phyloP scores from a whole-genome alignment of 768 basidiomycete genomes.

The Podaxis carcinomalis region DNA sequence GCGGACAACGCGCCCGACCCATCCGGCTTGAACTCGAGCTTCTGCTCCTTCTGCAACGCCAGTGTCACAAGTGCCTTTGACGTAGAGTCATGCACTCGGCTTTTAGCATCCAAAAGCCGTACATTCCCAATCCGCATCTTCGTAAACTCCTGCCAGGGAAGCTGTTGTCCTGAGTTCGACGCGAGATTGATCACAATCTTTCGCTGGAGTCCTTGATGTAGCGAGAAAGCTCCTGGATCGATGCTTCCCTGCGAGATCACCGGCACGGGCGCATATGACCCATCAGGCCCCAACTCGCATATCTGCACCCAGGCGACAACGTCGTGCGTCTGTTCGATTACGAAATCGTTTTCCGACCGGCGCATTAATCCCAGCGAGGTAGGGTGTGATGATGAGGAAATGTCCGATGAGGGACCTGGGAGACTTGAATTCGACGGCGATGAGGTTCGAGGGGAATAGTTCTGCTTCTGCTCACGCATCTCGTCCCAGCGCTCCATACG shows the following conservation, averaged over 20 bases:
- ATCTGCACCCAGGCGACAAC: constrained; percentile 87
- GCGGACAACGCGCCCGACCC: constrained; percentile 72
- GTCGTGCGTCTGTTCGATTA: constrained; percentile 84
- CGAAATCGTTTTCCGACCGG: constrained; percentile 88
- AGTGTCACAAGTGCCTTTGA: constrained; percentile 70
- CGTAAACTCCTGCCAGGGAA: constrained; percentile 82
- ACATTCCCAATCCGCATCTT: constrained; percentile 80
- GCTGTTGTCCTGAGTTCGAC: constrained; percentile 84
- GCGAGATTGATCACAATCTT: constrained; percentile 71
- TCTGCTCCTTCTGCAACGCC: constrained; percentile 69
- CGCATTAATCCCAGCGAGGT: constrained; percentile 65
- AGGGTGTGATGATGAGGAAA: constrained; percentile 27
- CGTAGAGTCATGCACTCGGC: constrained; percentile 73
- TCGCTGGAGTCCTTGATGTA: constrained; percentile 93
- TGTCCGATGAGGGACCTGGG: constrained; percentile 32
- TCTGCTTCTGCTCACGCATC: constrained; percentile 69
- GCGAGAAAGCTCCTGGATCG: constrained; percentile 81
- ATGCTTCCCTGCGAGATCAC: constrained; percentile 71
- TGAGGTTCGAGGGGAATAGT: constrained; percentile 29
- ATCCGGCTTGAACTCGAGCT: constrained; percentile 74
- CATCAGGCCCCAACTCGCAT: constrained; percentile 80
- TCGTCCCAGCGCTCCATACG: constrained; percentile 94
- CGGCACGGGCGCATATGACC: constrained; percentile 78
- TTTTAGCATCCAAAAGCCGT: constrained; percentile 79
- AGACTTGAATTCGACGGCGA: constrained; percentile 18